phyloP scores from a whole-genome alignment of 2,329 filamentous ascomycete species.

The Herpotrichia juniperi region DNA sequence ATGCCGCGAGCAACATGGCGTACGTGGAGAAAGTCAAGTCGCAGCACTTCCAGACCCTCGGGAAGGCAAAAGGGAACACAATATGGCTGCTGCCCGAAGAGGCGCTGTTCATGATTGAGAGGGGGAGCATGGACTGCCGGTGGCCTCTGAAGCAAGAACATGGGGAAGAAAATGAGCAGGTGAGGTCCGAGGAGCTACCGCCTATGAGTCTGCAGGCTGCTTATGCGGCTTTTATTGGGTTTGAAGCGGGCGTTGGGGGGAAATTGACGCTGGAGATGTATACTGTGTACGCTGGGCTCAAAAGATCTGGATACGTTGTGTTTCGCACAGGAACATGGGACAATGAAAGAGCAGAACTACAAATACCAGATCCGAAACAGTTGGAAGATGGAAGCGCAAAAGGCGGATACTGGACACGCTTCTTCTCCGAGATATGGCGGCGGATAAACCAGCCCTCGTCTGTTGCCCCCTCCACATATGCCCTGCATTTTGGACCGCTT shows the following conservation, averaged over 20 bases:
- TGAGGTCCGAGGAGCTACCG: slow-evolving; percentile 62
- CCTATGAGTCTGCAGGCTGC: slow-evolving; percentile 91
- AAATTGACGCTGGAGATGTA: slow-evolving; percentile 77
- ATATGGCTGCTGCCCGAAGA: slow-evolving; percentile 92
- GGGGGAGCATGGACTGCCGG: slow-evolving; percentile 84
- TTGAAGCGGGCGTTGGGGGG: slow-evolving; percentile 59
- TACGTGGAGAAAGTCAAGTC: slow-evolving; percentile 76
- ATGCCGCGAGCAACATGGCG: slow-evolving; percentile 64
- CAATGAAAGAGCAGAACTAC: slow-evolving; percentile 28
- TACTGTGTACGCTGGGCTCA: slow-evolving; percentile 85
- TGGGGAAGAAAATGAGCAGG: slow-evolving; percentile 30
- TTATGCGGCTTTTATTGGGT: slow-evolving; percentile 82
- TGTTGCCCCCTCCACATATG: slow-evolving; percentile 20
- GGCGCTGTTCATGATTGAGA: slow-evolving; percentile 84
- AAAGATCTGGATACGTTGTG: slow-evolving; percentile 81
- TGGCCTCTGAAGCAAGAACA: slow-evolving; percentile 65
- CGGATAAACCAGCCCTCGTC: slow-evolving; percentile 28
- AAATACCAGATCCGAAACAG: slow-evolving; percentile 6
- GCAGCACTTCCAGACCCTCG: slow-evolving; percentile 76
- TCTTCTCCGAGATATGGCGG: slow-evolving; percentile 44
- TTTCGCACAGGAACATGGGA: slow-evolving; percentile 67
- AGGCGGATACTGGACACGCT: slow-evolving; percentile 34
- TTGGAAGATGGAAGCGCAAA: slow-evolving; percentile 11
- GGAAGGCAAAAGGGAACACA: slow-evolving; percentile 58
- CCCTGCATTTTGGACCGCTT: slow-evolving; percentile 53